A percentile compares a stretch with the other conserved stretches of the same genome.
These are phyloP conservation scores for Knufia petricola DNA, from an alignment of 2,329 filamentous ascomycete genomes.

Conservation along the genomic window DNA sequence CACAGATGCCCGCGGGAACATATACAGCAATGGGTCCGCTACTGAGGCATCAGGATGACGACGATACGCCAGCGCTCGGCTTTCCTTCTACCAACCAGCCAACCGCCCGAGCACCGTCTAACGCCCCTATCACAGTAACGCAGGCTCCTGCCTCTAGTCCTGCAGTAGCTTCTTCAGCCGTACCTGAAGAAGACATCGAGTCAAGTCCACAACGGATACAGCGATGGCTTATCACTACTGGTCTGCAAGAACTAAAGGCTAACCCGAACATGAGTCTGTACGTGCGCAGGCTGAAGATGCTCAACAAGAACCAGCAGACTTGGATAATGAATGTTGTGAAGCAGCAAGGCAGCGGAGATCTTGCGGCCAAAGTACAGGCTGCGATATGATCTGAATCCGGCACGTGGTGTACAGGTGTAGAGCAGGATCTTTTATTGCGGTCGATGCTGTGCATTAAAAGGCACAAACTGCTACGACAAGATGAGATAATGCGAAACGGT, in stretches of 20 bases:
- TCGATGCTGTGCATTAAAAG: too few species aligned
- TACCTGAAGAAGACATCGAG: constrained; percentile 11
- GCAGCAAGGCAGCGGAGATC: constrained; percentile 17
- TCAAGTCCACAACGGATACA: constrained; percentile 22
- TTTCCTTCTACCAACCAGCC: not conserved
- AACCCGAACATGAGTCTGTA: constrained; percentile 13
- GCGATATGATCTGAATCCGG: not conserved
- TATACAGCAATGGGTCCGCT: not conserved
- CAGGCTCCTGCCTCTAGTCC: not conserved
- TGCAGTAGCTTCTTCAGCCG: constrained; percentile 1
- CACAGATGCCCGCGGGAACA: not conserved
- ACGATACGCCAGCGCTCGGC: not conserved
- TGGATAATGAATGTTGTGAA: constrained; percentile 20
- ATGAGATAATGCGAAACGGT: too few species aligned
- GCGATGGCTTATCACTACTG: constrained; percentile 22
- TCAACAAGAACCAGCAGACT: constrained; percentile 18
- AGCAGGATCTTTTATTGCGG: too few species aligned
- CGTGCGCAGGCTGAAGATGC: constrained; percentile 14
- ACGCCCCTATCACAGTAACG: not conserved
- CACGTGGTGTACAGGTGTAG: not conserved
- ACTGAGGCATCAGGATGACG: not conserved
- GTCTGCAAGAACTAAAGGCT: constrained; percentile 18
- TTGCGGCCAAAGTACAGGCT: constrained; percentile 11
- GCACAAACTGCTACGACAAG: too few species aligned
- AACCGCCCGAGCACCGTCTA: not conserved